These are phyloP conservation scores for Gardenia jasminoides DNA, from an alignment of 257 asterid species.

Conservation along the genomic window DNA sequence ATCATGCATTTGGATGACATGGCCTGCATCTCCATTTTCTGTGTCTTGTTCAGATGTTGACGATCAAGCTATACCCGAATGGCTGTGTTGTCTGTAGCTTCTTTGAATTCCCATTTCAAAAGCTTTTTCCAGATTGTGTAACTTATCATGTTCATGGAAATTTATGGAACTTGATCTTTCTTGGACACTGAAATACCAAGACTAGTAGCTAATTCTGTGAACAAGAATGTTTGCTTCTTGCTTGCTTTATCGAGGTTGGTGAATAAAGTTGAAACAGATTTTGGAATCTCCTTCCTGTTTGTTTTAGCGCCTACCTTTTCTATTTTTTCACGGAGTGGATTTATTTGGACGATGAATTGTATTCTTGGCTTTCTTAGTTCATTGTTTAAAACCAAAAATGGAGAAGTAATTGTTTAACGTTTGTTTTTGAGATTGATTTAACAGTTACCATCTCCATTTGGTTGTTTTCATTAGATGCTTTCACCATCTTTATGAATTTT, in stretches of 20 bases:
- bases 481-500: background rate
- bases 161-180: background rate
- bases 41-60: background rate
- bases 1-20: slow-evolving; percentile 1
- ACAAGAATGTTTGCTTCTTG: background rate
- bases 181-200: background rate
- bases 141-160: background rate
- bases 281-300: background rate
- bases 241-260: background rate
- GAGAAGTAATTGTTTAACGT: background rate
- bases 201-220: background rate
- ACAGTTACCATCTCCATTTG: background rate
- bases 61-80: background rate
- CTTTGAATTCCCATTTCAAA: background rate
- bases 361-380: background rate
- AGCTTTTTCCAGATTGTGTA: background rate
- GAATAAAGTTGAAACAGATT: background rate
- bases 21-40: background rate
- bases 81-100: background rate
- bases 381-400: background rate
- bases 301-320: background rate
- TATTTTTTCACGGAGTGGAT: background rate
- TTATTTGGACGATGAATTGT: background rate
- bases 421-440: background rate
- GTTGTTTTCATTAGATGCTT: background rate